Evolutionary conservation across 1,139 yeast genomes (phyloP), one percentile per base, ranked within the genome.

Genomic region (Saccharomyces hybrid): DNA sequence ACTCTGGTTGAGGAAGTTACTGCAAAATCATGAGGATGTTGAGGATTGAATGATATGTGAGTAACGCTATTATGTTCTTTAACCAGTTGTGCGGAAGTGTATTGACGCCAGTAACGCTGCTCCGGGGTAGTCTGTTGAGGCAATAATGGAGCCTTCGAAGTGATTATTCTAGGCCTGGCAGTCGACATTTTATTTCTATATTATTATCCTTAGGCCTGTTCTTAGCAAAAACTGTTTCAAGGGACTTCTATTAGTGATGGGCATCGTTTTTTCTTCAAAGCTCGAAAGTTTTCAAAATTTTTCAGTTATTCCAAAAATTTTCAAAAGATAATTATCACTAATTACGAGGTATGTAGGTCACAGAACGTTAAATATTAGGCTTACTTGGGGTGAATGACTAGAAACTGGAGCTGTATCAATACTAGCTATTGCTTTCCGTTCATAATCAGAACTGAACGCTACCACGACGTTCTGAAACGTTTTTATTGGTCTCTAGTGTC

Each of bases 51-150:
- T 61, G 85, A 80, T 55, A 93, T 84, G 66, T 89, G 95, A 46
- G 87, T 84, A 53, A 95, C 89, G 31, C 97, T 88, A 69, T 88
- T 90, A 73, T 88, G 93, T 71, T 95, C 99, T 71, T 93, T 93
- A 50, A 91, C 91, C 51, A 93, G 77, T 66, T 91, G 91, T 1
- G 98, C 95, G 61, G 83, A 86, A 26, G 75, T 70, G 58, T 71
- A 73, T 7, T 91, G 90, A 63, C 95, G 78, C 99, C 99, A 95
- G 73, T 88, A 93, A 62, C 95, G 78, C 68, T 90, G 96, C 64
- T 93, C 99, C 0, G 98, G 93, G 0, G 97, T 90, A 3, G 93
- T 85, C 63, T 87, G 91, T 13, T 83, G 81, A 11, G 97, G 96
- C 16, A 84, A 75, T 1, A 88, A 83, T 2, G 97, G 88, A 62